phyloP scores from a whole-genome alignment of 305 asterid genomes.

The Fraxinus greggii region DNA sequence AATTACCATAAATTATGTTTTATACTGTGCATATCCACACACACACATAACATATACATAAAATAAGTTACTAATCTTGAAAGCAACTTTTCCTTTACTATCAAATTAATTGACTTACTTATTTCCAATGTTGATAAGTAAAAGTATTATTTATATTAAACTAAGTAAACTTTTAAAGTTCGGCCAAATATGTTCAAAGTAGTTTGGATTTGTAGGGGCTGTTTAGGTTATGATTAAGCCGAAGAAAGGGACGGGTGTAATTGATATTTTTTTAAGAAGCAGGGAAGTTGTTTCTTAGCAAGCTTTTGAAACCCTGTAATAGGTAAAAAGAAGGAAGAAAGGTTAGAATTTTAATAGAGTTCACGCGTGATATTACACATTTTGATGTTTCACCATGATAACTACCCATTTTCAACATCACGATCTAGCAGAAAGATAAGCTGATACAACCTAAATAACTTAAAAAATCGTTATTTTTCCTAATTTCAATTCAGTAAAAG shows the following conservation, averaged over 20 bases:
- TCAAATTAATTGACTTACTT: neutral
- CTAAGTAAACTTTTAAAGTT: neutral
- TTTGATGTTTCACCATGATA: neutral
- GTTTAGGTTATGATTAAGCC: neutral
- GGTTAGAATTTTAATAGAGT: neutral
- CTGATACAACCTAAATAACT: neutral
- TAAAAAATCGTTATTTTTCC: neutral
- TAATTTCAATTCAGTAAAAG: neutral
- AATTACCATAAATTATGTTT: neutral
- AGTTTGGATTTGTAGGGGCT: neutral
- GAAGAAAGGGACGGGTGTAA: neutral
- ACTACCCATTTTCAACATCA: neutral
- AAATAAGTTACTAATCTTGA: neutral
- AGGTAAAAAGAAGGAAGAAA: neutral
- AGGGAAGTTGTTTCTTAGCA: neutral
- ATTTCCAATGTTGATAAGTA: neutral
- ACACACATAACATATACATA: neutral
- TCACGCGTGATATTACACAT: neutral
- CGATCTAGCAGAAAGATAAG: neutral
- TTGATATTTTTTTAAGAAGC: neutral
- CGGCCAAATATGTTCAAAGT: neutral
- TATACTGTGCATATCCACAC: neutral
- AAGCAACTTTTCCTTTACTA: neutral
- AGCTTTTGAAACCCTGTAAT: neutral
- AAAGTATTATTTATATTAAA: neutral